Evolutionary conservation across 192 early-diverging fungal genomes (phyloP).

Genomic region (Linderina pennispora): DNA sequence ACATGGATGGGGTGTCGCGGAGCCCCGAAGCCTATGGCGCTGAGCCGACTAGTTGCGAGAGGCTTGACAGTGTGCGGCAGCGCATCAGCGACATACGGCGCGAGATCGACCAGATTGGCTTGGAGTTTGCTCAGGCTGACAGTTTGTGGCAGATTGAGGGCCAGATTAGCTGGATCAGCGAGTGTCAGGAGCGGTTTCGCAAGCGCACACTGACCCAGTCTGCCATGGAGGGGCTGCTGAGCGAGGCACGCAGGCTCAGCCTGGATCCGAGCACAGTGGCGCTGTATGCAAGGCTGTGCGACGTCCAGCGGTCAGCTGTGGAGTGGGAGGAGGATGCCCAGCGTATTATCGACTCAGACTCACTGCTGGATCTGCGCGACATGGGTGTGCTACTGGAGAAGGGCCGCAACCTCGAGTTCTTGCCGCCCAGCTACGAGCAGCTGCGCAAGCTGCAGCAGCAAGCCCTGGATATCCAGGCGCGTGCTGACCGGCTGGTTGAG

Average conservation of each 20-base stretch:
- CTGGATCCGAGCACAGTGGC: slow-evolving; percentile 3
- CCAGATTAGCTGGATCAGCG: slow-evolving; percentile 6
- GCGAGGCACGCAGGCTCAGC: slow-evolving; percentile 5
- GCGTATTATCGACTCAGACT: slow-evolving; percentile 4
- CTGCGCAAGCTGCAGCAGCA: slow-evolving; percentile 20
- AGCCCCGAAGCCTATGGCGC: neutral
- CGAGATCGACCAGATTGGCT: slow-evolving; percentile 4
- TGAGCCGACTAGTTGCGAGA: too few species aligned
- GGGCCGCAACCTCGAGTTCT: slow-evolving; percentile 23
- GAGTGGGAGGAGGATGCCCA: slow-evolving; percentile 14
- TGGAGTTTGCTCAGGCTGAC: slow-evolving; percentile 1
- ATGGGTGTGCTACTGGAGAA: slow-evolving; percentile 31
- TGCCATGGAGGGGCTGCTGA: slow-evolving; percentile 2
- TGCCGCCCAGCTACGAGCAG: slow-evolving; percentile 12
- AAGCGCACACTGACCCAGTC: slow-evolving; percentile 4
- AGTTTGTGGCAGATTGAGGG: slow-evolving; percentile 3
- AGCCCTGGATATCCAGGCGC: slow-evolving; percentile 28
- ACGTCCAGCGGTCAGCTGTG: neutral
- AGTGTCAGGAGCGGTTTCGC: slow-evolving; percentile 4
- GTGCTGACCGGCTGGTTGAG: slow-evolving; percentile 16
- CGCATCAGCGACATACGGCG: neutral
- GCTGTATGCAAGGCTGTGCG: slow-evolving; percentile 4
- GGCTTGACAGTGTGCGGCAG: neutral
- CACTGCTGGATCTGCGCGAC: slow-evolving; percentile 11
- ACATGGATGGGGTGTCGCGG: neutral